Base-by-base conservation (phyloP, 306 rosid genomes). In the Cicer bijugum region DNA sequence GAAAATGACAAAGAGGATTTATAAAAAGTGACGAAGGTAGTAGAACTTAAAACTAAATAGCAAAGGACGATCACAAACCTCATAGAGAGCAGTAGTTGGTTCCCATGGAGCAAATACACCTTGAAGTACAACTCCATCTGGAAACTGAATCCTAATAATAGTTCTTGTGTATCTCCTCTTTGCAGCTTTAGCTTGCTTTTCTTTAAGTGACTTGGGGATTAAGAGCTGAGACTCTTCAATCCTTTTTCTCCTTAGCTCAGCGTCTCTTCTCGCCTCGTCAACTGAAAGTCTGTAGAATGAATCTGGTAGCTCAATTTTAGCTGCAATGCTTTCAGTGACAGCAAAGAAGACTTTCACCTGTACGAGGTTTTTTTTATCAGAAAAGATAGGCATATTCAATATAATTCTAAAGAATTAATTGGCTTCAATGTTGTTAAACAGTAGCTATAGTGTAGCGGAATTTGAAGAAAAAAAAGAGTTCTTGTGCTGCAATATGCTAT, bases 81-180 rank as follows among this genome's bases (percentile, higher is more conserved):
- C 89, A 16, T 95, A 95, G 45, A 95, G 84, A 73, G 89, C 72
- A 70, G 80, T 72, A 35, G 97, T 90, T 76, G 90, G 75, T 73
- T 95, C 99, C 84, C 84, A 84, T 33, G 99, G 97, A 69, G 84
- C 68, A 87, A 95, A 95, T 55, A 87, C 81, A 20, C 88, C 97
- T 86, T 91, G 99, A 75, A 95, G 99, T 67, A 91, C 93, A 75
- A 88, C 90, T 47, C 97, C 96, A 57, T 95, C 99, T 4, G 97
- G 97, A 86, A 95, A 95, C 77, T 95, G 97, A 77, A 95, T 75
- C 67, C 97, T 83, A 67, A 95, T 87, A 20, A 90, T 74, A 65
- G 97, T 48, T 88, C 72, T 87, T 59, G 62, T 82, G 84, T 91
- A 88, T 82, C 83, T 89, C 78, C 42, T 88, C 84, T 80, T 81